Evolutionary conservation across 371 early-diverging fungal genomes (phyloP).

Genomic region (Rhizopus stolonifer): DNA sequence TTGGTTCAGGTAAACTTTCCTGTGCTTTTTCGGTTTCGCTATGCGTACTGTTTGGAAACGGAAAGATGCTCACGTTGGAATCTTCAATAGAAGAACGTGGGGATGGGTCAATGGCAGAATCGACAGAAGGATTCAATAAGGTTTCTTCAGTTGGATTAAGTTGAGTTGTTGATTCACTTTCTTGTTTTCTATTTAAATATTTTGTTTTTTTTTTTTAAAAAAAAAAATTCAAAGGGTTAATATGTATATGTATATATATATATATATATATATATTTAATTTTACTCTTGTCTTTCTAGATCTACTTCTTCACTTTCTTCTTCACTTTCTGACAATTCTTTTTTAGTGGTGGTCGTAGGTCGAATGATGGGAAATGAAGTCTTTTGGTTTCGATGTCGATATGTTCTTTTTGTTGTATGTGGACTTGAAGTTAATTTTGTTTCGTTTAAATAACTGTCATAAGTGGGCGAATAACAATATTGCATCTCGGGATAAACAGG

Average conservation of each 20-base stretch:
- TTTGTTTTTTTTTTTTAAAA: neutral
- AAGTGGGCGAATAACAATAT: conserved; percentile 64
- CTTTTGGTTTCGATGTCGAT: conserved; percentile 13
- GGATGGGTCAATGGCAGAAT: conserved; percentile 45
- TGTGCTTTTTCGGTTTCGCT: neutral
- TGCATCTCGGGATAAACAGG: conserved; percentile 73
- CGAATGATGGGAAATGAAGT: neutral
- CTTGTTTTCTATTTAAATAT: neutral
- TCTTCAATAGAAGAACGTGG: conserved; percentile 36
- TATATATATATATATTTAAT: too few species aligned
- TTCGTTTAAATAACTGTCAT: conserved; percentile 33
- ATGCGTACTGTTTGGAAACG: neutral
- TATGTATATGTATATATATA: neutral
- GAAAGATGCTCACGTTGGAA: neutral
- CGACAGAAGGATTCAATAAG: conserved; percentile 43
- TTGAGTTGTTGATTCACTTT: neutral
- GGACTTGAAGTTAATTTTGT: conserved; percentile 25
- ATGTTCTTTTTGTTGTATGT: conserved; percentile 25
- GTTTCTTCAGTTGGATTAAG: conserved; percentile 4
- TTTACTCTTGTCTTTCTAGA: neutral
- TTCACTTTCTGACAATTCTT: conserved; percentile 16
- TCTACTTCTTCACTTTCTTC: conserved; percentile 27
- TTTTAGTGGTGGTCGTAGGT: neutral
- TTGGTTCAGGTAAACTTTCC: neutral
- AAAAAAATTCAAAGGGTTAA: too few species aligned